phyloP scores from a whole-genome alignment of 2,329 filamentous ascomycete genomes.

The Neospermospora avenae region DNA sequence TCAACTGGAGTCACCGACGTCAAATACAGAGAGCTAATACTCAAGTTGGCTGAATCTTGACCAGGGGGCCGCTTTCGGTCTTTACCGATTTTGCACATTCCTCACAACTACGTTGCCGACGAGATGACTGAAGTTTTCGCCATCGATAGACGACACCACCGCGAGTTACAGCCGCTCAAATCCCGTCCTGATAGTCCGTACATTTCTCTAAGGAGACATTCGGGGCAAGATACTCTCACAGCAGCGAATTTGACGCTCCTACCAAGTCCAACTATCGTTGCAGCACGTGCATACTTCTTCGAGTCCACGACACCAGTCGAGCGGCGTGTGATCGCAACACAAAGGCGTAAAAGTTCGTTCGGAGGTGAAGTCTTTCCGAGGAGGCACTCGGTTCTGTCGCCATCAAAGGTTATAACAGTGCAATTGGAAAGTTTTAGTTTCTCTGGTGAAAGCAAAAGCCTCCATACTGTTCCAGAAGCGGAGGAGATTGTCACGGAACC shows the following conservation, averaged over 20 bases:
- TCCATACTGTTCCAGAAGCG: conserved; percentile 18
- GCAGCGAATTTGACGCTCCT: conserved; percentile 11
- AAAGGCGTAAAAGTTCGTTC: conserved; percentile 20
- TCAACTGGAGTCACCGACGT: background rate
- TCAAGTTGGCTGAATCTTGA: too few relatives aligned
- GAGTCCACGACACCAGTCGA: conserved; percentile 19
- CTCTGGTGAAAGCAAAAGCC: background rate
- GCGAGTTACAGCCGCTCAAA: conserved; percentile 16
- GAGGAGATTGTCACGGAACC: conserved; percentile 3
- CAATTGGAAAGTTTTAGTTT: conserved; percentile 23
- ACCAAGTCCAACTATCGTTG: conserved; percentile 28
- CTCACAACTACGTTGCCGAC: too few relatives aligned
- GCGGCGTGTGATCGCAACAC: conserved; percentile 6
- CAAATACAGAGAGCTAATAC: background rate
- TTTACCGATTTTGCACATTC: background rate
- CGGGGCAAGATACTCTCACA: conserved; percentile 1
- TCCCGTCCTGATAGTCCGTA: conserved; percentile 6
- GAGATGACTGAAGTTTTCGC: background rate
- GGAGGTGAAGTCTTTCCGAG: conserved; percentile 19
- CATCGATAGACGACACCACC: conserved; percentile 14
- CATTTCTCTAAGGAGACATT: background rate
- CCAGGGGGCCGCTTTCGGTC: background rate
- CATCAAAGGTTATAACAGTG: conserved; percentile 1
- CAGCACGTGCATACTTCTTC: conserved; percentile 28
- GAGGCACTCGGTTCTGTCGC: conserved; percentile 20